phyloP scores from a whole-genome alignment of 345 rosid genomes.

The Euphorbia tirucalli region DNA sequence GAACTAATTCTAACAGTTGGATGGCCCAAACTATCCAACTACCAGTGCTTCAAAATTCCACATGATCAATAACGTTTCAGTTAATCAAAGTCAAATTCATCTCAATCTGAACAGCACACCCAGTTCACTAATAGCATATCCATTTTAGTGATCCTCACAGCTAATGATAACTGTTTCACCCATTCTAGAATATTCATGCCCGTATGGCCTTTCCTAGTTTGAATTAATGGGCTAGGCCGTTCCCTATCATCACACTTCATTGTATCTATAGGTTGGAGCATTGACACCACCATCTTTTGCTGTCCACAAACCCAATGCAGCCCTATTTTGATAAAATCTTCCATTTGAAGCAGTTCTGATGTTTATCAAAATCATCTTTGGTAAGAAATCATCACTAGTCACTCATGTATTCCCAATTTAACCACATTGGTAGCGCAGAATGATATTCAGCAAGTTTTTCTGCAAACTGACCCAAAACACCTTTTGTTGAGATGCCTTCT shows the following conservation, averaged over 20 bases:
- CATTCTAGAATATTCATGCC: too few relatives aligned
- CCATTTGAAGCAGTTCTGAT: not conserved
- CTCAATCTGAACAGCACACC: not conserved
- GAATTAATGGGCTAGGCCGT: too few relatives aligned
- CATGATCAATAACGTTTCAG: not conserved
- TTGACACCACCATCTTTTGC: not conserved
- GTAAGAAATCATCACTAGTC: not conserved
- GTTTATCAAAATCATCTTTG: not conserved
- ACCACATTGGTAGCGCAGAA: not conserved
- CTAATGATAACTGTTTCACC: too few relatives aligned
- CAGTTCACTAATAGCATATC: not conserved
- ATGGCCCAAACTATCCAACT: not conserved
- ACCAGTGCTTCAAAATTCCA: not conserved
- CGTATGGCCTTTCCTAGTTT: not conserved
- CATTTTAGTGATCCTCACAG: not conserved
- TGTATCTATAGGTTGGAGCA: not conserved
- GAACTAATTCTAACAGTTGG: not conserved
- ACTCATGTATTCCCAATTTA: not conserved
- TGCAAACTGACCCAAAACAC: not conserved
- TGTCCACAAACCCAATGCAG: not conserved
- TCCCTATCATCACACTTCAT: not conserved
- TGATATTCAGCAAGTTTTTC: not conserved
- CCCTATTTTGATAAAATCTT: not conserved
- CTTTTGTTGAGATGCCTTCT: not conserved
- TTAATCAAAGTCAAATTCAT: not conserved